A percentile compares a stretch with the other conserved stretches of the same genome.
Evolutionary conservation across 495 filamentous ascomycete genomes (phyloP).

Genomic region (Pseudomonodictys pantanalensis): DNA sequence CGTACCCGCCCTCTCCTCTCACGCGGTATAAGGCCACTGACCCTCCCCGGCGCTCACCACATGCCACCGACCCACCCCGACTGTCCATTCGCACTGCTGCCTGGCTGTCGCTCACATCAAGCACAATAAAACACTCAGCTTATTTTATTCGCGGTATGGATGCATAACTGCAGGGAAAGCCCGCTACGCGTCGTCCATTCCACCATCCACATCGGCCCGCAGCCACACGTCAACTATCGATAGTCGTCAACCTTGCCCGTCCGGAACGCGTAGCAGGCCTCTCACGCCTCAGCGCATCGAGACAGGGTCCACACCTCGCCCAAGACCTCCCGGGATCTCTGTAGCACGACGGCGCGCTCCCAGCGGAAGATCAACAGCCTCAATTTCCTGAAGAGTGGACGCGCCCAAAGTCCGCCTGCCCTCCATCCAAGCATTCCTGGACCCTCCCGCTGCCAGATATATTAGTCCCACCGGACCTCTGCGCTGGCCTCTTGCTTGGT

Average conservation of each 20-base stretch:
- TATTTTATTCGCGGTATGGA: background rate
- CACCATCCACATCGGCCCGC: constrained; percentile 15
- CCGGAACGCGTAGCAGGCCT: background rate
- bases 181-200: background rate
- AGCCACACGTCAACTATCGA: constrained; percentile 22
- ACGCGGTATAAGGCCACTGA: background rate
- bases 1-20: background rate
- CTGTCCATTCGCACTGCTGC: background rate
- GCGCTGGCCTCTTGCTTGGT: background rate
- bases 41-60: background rate
- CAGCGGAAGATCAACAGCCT: constrained; percentile 22
- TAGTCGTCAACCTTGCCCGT: background rate
- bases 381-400: constrained; percentile 15
- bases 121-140: too few species aligned
- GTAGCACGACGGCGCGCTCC: constrained; percentile 11
- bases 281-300: background rate
- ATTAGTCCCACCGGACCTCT: constrained; percentile 13
- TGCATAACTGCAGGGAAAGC: background rate
- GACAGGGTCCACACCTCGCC: constrained; percentile 17
- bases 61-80: background rate
- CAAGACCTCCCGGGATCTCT: constrained; percentile 5
- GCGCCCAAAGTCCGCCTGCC: background rate
- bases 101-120: too few species aligned
- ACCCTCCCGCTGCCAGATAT: constrained; percentile 27
- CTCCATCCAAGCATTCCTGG: constrained; percentile 10